phyloP scores from a whole-genome alignment of 768 basidiomycete genomes.

The Boletellus ananiceps region DNA sequence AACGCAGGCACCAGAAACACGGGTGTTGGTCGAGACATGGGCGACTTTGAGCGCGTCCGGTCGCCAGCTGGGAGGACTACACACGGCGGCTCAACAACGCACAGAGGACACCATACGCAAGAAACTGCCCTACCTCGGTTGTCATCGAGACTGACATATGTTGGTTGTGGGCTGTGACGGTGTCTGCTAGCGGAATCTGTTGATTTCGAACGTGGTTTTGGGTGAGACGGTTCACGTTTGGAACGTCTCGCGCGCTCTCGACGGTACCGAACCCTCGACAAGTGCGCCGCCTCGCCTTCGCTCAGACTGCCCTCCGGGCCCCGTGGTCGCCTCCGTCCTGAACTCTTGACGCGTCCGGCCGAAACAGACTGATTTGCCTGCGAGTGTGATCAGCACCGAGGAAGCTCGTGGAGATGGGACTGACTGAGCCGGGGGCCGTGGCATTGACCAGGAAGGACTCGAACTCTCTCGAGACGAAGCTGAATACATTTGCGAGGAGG shows the following conservation, averaged over 20 bases:
- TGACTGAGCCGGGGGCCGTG: constrained; percentile 34
- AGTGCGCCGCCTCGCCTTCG: constrained; percentile 13
- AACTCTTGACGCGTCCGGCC: constrained; percentile 7
- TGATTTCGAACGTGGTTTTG: constrained; percentile 22
- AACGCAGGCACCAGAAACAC: constrained; percentile 26
- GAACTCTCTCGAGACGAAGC: constrained; percentile 66
- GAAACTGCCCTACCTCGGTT: constrained; percentile 19
- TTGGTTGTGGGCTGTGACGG: constrained; percentile 1
- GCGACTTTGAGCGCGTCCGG: constrained; percentile 19
- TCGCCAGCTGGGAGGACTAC: constrained; percentile 22
- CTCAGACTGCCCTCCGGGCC: constrained; percentile 8
- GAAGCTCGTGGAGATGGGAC: neutral
- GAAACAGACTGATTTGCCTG: constrained; percentile 18
- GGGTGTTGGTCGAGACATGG: constrained; percentile 11
- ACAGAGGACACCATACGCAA: neutral
- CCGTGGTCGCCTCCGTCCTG: constrained; percentile 6
- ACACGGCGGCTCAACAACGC: constrained; percentile 5
- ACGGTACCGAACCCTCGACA: constrained; percentile 4
- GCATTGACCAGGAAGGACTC: constrained; percentile 68
- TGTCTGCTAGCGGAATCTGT: constrained; percentile 6
- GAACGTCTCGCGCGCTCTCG: constrained; percentile 8
- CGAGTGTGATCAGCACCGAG: constrained; percentile 3
- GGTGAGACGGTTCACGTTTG: constrained; percentile 7
- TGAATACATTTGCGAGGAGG: constrained; percentile 59
- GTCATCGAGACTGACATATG: constrained; percentile 2